These are phyloP conservation scores for Yamadazyma triangularis DNA, from an alignment of 1,139 yeast genomes.

Conservation along the genomic window DNA sequence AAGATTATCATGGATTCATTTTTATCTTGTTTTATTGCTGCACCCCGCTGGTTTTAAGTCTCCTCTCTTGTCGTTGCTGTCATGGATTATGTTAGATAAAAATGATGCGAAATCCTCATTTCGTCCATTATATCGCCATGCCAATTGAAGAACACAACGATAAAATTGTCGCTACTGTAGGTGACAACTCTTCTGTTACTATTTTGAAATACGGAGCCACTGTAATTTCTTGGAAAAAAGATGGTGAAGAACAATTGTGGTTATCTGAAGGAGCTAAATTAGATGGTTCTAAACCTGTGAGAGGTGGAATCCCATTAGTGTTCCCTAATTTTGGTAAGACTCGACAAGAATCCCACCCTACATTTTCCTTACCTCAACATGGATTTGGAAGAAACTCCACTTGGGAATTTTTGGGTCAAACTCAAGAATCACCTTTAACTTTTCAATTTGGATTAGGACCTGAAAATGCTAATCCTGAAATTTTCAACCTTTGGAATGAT, in stretches of 20 bases:
- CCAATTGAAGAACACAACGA: constrained; percentile 56
- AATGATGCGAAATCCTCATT: no score
- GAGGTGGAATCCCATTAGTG: constrained; percentile 96
- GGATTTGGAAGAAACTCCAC: constrained; percentile 87
- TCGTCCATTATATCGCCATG: no score
- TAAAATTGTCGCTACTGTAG: constrained; percentile 58
- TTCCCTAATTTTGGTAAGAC: constrained; percentile 91
- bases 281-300: constrained; percentile 88
- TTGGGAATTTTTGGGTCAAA: constrained; percentile 93
- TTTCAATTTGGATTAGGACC: constrained; percentile 90
- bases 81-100: no score
- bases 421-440: constrained; percentile 50
- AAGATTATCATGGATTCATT: no score
- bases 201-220: constrained; percentile 88
- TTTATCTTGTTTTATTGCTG: no score
- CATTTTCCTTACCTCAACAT: constrained; percentile 74
- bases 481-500: constrained; percentile 48
- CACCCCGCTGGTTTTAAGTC: no score
- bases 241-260: constrained; percentile 66
- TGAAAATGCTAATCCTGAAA: constrained; percentile 63
- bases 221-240: constrained; percentile 68
- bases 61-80: no score
- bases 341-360: constrained; percentile 33
- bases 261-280: constrained; percentile 69
- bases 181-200: constrained; percentile 53